Conservation (phyloP, 2,329 filamentous ascomycete genomes). For the Trichoderma atrobrunneum region DNA sequence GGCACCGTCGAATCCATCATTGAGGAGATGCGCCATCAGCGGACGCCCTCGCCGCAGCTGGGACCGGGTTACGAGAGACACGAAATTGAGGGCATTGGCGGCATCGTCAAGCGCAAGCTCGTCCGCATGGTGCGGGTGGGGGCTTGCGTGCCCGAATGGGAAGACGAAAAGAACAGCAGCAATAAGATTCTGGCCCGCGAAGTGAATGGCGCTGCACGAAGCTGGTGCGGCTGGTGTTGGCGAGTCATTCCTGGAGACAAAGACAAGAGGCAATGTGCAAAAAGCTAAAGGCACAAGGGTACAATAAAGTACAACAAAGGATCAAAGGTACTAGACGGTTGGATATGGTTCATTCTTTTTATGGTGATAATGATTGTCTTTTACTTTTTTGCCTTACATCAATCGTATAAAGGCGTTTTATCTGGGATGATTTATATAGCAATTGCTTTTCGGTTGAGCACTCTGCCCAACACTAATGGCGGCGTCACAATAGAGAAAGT, state of each 20-base stretch:
- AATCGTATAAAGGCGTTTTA: background rate
- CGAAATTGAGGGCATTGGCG: conserved; percentile 88
- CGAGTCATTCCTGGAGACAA: conserved; percentile 64
- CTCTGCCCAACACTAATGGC: background rate
- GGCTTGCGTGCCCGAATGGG: conserved; percentile 80
- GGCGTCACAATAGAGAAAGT: background rate
- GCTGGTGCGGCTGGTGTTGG: conserved; percentile 92
- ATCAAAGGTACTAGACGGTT: background rate
- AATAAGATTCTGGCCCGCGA: conserved; percentile 68
- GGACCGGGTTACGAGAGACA: conserved; percentile 77
- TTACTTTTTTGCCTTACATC: background rate
- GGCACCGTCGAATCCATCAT: conserved; percentile 29
- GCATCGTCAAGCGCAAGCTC: conserved; percentile 82
- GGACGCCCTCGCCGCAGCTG: conserved; percentile 50
- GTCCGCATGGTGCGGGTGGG: conserved; percentile 79
- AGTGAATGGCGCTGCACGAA: conserved; percentile 63
- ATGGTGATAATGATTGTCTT: background rate
- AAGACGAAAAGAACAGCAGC: conserved; percentile 62
- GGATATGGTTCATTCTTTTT: background rate
- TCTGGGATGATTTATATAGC: background rate
- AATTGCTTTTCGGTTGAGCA: background rate
- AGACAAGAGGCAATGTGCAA: conserved; percentile 36
- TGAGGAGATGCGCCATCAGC: conserved; percentile 34
- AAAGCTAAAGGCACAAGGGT: background rate
- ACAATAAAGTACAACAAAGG: background rate